Evolutionary conservation across 345 rosid genomes (phyloP), one percentile per base, ranked within the genome.

Genomic region (Aquilaria sinensis): DNA sequence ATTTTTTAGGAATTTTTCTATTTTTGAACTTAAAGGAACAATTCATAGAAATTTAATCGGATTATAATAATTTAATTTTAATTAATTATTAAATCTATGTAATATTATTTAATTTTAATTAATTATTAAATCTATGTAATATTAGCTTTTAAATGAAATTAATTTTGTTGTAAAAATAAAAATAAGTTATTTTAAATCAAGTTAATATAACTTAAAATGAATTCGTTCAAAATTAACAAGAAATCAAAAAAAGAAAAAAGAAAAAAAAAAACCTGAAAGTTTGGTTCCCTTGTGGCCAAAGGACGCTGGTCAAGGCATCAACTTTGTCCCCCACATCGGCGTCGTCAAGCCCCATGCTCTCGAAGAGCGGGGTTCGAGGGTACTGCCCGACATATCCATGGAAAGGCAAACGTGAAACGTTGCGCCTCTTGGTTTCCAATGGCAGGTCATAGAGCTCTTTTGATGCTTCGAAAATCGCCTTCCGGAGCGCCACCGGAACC

Each of bases 301-400:
- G 49, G 5, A 11, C 62, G 47, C 61, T 11, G 4, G 83, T 65
- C 15, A 78, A 60, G 61, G 51, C 57, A 4, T 79, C 72, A 3
- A 85, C 84, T 51, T 76, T 72, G 11, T 57, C 72, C 6, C 23
- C 48, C 14, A 64, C 33, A 46, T 73, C 68, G 30, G 88, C 70
- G 14, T 75, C 81, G 16, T 81, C 85, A 60, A 85, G 78, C 23
- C 85, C 89, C 72, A 88, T 72, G 74, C 96, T 83, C 56, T 88
- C 96, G 3, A 61, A 81, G 14, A 85, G 51, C 16, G 96, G 85
- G 12, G 71, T 78, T 52, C 55, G 66, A 46, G 89, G 87, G 66
- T 77, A 78, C 48, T 74, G 87, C 47, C 85, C 89, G 0, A 80
- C 75, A n/a, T 88, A 88, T 16, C 85, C 89, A 58, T 78, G 80